Evolutionary conservation across 345 rosid species (phyloP).

Genomic region (Cardiospermum halicacabum): DNA sequence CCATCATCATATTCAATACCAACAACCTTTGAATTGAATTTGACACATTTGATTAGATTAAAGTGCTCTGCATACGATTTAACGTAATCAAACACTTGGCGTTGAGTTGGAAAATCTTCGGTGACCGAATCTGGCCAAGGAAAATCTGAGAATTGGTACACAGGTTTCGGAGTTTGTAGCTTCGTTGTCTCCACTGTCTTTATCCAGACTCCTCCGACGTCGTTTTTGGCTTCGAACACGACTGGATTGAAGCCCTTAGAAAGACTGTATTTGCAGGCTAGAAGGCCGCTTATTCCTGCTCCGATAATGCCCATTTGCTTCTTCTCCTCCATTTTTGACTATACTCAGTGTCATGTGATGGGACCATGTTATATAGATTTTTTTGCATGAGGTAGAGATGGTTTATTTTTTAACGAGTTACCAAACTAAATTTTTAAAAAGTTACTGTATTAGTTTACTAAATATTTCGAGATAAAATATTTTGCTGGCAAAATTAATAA

Average conservation of each 20-base stretch:
- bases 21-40: constrained; percentile 27
- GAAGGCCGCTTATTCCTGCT: constrained; percentile 33
- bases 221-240: constrained; percentile 23
- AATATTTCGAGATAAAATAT: too few species aligned
- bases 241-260: constrained; percentile 24
- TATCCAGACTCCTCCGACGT: constrained; percentile 32
- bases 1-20: constrained; percentile 18
- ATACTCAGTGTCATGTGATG: too few species aligned
- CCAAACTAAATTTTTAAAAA: too few species aligned
- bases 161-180: constrained; percentile 25
- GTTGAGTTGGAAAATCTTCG: constrained; percentile 21
- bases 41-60: constrained; percentile 28
- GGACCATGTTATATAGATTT: too few species aligned
- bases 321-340: too few species aligned
- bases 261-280: constrained; percentile 28
- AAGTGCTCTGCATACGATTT: constrained; percentile 30
- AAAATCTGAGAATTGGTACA: constrained; percentile 35
- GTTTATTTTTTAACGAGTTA: too few species aligned
- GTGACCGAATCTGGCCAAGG: constrained; percentile 38
- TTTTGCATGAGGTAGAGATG: too few species aligned
- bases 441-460: too few species aligned
- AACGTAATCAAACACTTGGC: constrained; percentile 27
- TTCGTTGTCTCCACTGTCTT: constrained; percentile 22
- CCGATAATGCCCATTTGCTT: constrained; percentile 25
- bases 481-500: too few species aligned